A percentile compares a stretch with the other conserved stretches of the same genome.
Conservation (phyloP, 1,284 basidiomycete genomes). For the Ganoderma leucocontextum region DNA sequence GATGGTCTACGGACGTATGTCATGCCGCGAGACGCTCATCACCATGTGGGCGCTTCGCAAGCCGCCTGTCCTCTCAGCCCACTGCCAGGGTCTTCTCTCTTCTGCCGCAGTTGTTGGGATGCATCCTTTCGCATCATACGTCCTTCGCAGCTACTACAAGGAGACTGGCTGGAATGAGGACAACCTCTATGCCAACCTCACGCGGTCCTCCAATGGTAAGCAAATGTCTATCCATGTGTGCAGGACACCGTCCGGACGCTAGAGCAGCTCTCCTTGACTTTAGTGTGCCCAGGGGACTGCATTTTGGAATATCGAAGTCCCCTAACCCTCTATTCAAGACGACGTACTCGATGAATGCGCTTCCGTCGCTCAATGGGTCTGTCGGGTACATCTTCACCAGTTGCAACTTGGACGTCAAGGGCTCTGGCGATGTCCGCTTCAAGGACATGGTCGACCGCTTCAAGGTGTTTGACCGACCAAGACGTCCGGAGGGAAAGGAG, state of each 20-base stretch:
- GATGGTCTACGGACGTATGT: constrained; percentile 8
- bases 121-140: constrained; percentile 89
- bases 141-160: constrained; percentile 89
- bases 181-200: constrained; percentile 91
- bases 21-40: constrained; percentile 1
- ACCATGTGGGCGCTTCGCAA: constrained; percentile 6
- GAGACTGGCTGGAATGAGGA: constrained; percentile 97
- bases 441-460: constrained; percentile 91
- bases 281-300: constrained; percentile 79
- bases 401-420: constrained; percentile 77
- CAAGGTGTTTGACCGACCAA: constrained; percentile 81
- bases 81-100: constrained; percentile 3
- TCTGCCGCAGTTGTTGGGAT: constrained; percentile 46
- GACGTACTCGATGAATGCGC: constrained; percentile 89
- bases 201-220: constrained; percentile 87
- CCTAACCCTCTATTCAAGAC: constrained; percentile 92
- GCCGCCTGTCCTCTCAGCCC: background rate
- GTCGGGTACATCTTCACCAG: constrained; percentile 94
- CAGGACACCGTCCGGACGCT: constrained; percentile 21
- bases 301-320: constrained; percentile 87
- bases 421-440: constrained; percentile 80
- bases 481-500: constrained; percentile 74
- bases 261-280: constrained; percentile 85
- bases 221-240: constrained; percentile 34
- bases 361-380: constrained; percentile 92